Conservation (phyloP, 805 yeast genomes). For the Saturnispora sekii region DNA sequence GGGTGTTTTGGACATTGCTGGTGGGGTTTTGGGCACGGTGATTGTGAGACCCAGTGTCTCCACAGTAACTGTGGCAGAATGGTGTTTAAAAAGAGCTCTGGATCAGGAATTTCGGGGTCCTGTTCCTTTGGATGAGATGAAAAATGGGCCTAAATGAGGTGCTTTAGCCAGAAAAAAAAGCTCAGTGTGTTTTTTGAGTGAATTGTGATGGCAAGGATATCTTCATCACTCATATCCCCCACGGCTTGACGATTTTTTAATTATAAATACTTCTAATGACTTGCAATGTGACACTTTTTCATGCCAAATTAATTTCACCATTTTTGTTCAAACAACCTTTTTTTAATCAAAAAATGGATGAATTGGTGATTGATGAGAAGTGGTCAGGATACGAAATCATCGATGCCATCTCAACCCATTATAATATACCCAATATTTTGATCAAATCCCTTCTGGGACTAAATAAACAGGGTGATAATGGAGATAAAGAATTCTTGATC, state of each 20-base stretch:
- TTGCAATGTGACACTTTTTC: background rate
- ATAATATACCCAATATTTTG: constrained; percentile 23
- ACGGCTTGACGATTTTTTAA: too few species aligned
- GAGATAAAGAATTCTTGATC: constrained; percentile 40
- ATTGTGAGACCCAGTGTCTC: constrained; percentile 53
- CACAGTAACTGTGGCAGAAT: constrained; percentile 58
- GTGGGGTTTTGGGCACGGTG: constrained; percentile 27
- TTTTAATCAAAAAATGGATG: background rate
- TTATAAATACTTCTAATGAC: too few species aligned
- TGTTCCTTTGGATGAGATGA: constrained; percentile 45
- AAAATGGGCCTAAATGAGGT: constrained; percentile 7
- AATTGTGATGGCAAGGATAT: too few species aligned
- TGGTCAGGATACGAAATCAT: constrained; percentile 3
- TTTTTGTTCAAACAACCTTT: background rate
- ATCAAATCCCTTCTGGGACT: constrained; percentile 24
- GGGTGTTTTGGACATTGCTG: constrained; percentile 35
- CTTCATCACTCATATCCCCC: too few species aligned
- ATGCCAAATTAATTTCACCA: background rate
- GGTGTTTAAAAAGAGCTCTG: constrained; percentile 44
- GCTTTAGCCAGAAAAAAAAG: background rate
- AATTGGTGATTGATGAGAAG: background rate
- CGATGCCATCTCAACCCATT: constrained; percentile 14
- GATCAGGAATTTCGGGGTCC: constrained; percentile 47
- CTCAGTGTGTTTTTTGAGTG: too few species aligned
- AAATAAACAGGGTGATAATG: constrained; percentile 10